Evolutionary conservation across 1,284 basidiomycete species (phyloP).

Genomic region (Entoloma clypeatum): DNA sequence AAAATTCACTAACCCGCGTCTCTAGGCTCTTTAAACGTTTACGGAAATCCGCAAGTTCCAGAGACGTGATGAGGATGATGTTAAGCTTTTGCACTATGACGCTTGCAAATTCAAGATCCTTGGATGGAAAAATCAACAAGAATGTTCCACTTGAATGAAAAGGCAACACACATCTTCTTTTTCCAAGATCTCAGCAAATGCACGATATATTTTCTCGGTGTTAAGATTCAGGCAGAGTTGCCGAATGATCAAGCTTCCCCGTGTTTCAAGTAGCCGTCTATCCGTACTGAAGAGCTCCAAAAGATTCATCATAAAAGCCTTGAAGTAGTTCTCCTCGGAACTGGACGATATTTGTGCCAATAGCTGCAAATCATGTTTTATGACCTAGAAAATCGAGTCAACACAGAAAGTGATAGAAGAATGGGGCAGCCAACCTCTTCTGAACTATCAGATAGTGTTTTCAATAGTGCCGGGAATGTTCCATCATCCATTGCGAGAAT

Average conservation of each 20-base stretch:
- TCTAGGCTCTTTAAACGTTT: slow-evolving; percentile 91
- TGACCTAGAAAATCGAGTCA: slow-evolving; percentile 52
- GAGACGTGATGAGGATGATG: slow-evolving; percentile 95
- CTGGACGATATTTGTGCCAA: slow-evolving; percentile 95
- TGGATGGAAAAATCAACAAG: slow-evolving; percentile 2
- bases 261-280: slow-evolving; percentile 81
- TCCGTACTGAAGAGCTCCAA: slow-evolving; percentile 96
- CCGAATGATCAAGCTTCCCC: slow-evolving; percentile 94
- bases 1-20: slow-evolving; percentile 62
- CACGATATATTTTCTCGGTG: slow-evolving; percentile 93
- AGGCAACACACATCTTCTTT: slow-evolving; percentile 80
- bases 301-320: slow-evolving; percentile 92
- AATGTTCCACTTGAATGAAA: background rate
- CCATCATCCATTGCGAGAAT: slow-evolving; percentile 96
- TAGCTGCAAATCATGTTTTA: slow-evolving; percentile 93
- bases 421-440: slow-evolving; percentile 66
- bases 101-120: slow-evolving; percentile 96
- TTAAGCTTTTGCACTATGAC: slow-evolving; percentile 98
- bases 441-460: slow-evolving; percentile 94
- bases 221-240: slow-evolving; percentile 94
- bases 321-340: slow-evolving; percentile 94
- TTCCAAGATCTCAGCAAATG: slow-evolving; percentile 95
- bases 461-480: slow-evolving; percentile 92
- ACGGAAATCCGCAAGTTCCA: slow-evolving; percentile 92
- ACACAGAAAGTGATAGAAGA: background rate